Evolutionary conservation across 2,329 filamentous ascomycete genomes (phyloP).

Genomic region (Hortaea sp.): DNA sequence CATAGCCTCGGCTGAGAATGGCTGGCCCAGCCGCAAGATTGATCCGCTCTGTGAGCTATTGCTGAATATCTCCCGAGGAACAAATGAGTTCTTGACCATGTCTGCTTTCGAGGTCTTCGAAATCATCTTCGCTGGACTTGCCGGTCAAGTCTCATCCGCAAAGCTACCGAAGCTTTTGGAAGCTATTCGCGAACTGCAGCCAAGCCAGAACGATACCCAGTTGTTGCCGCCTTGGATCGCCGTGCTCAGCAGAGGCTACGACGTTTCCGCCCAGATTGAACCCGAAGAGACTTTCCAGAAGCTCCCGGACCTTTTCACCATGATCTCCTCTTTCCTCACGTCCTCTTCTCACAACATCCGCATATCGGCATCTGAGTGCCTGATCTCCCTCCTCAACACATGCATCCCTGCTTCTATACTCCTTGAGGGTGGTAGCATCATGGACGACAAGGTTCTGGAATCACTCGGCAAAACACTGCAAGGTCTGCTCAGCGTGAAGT

Average conservation of each 20-base stretch:
- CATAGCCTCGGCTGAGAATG: slow-evolving; percentile 73
- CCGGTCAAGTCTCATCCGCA: slow-evolving; percentile 72
- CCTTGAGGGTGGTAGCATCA: slow-evolving; percentile 72
- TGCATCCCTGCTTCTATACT: slow-evolving; percentile 77
- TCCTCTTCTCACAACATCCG: slow-evolving; percentile 88
- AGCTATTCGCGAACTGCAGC: slow-evolving; percentile 83
- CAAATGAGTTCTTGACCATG: slow-evolving; percentile 94
- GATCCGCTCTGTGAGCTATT: slow-evolving; percentile 83
- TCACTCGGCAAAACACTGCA: slow-evolving; percentile 66
- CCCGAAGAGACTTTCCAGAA: slow-evolving; percentile 88
- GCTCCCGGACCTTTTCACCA: slow-evolving; percentile 70
- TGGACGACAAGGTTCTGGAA: slow-evolving; percentile 81
- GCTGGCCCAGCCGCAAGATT: slow-evolving; percentile 95
- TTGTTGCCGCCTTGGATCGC: slow-evolving; percentile 94
- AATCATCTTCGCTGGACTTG: slow-evolving; percentile 88
- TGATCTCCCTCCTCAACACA: slow-evolving; percentile 86
- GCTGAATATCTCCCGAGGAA: slow-evolving; percentile 77
- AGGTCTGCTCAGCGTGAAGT: slow-evolving; percentile 75
- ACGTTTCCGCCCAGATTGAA: slow-evolving; percentile 80
- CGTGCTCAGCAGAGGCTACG: slow-evolving; percentile 86
- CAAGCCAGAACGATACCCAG: slow-evolving; percentile 86
- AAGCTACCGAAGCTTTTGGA: slow-evolving; percentile 85
- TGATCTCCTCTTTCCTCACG: slow-evolving; percentile 71
- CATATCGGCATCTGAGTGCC: slow-evolving; percentile 85
- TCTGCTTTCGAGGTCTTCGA: slow-evolving; percentile 95